A percentile compares a stretch with the other conserved stretches of the same genome.
These are phyloP conservation scores for Saccharomyces hybrid DNA, from an alignment of 1,139 yeast species.

Conservation along the genomic window DNA sequence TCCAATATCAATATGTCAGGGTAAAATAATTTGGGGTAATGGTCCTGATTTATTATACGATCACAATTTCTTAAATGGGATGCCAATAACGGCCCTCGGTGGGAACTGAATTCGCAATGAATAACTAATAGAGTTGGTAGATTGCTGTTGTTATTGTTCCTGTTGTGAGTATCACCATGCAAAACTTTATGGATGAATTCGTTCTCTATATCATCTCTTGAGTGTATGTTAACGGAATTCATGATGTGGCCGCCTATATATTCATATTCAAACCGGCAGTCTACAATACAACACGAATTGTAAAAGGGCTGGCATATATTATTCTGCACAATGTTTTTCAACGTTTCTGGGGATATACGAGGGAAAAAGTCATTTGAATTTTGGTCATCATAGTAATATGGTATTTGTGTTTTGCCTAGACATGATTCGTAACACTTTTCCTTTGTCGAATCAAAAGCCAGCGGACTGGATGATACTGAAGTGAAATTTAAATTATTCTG, in stretches of 20 bases:
- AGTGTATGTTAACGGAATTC: slow-evolving; percentile 71
- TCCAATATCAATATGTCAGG: slow-evolving; percentile 85
- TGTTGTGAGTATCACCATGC: slow-evolving; percentile 3
- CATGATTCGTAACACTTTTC: slow-evolving; percentile 11
- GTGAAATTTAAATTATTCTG: not conserved
- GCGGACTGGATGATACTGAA: not conserved
- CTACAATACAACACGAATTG: slow-evolving; percentile 59
- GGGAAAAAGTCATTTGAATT: slow-evolving; percentile 54
- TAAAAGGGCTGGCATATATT: slow-evolving; percentile 42
- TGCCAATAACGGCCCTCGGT: slow-evolving; percentile 91
- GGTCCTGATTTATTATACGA: slow-evolving; percentile 60
- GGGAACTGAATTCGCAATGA: slow-evolving; percentile 92
- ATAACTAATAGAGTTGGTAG: slow-evolving; percentile 56
- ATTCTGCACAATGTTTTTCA: slow-evolving; percentile 58
- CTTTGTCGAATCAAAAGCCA: slow-evolving; percentile 15
- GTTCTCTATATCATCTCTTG: slow-evolving; percentile 49
- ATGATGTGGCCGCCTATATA: slow-evolving; percentile 86
- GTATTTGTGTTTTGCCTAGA: slow-evolving; percentile 14
- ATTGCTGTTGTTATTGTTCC: slow-evolving; percentile 8
- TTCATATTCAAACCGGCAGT: slow-evolving; percentile 90
- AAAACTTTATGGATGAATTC: slow-evolving; percentile 13
- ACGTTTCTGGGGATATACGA: slow-evolving; percentile 59
- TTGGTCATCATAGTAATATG: slow-evolving; percentile 23
- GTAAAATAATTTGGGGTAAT: slow-evolving; percentile 72
- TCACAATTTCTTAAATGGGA: slow-evolving; percentile 77